Base-by-base conservation (phyloP, 129 eudicot species). In the Escallonia herrerae region DNA sequence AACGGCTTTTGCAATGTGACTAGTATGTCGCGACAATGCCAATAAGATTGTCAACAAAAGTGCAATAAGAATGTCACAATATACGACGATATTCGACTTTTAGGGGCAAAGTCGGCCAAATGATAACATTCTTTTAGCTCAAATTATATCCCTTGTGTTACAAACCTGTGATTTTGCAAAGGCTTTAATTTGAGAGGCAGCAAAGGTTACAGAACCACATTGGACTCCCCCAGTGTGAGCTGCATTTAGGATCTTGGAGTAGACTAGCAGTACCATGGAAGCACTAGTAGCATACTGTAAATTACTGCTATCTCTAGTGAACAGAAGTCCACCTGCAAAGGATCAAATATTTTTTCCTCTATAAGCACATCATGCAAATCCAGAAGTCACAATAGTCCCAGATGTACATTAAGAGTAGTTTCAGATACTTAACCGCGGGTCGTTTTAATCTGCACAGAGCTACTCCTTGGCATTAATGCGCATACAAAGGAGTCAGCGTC, bases 131-230 rank as follows among this genome's bases (percentile, higher is more conserved):
- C 33, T 22, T 22, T 22, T 22, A 22, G 33, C 33, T 22, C 33
- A 22, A 22, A 22, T 0, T 0, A 22, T 22, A 22, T 22, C 33
- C 33, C 33, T 8, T 13, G 41, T 43, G 41, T n/a, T 3, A 6
- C 11, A 42, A 15, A 84, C 90, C 96, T 85, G 96, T 14, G 90
- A 85, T 72, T 82, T 82, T 38, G 87, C 86, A 60, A 85, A 89
- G 50, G 77, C 74, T 60, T 64, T 82, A 65, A 89, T 83, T 7
- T 71, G 60, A 42, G 78, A 56, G 43, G 78, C 50, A 39, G 89
- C 55, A 61, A 89, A 77, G 38, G 62, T 73, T 3, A 57, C 60
- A 11, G 79, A 64, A 59, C 96, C 83, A 57, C 93, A 88, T 60
- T 80, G n/a, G n/a, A n/a, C n/a, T n/a, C n/a, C n/a, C n/a, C n/a